Base-by-base conservation (phyloP, 2,329 filamentous ascomycete genomes). In the Alternaria conjuncta region DNA sequence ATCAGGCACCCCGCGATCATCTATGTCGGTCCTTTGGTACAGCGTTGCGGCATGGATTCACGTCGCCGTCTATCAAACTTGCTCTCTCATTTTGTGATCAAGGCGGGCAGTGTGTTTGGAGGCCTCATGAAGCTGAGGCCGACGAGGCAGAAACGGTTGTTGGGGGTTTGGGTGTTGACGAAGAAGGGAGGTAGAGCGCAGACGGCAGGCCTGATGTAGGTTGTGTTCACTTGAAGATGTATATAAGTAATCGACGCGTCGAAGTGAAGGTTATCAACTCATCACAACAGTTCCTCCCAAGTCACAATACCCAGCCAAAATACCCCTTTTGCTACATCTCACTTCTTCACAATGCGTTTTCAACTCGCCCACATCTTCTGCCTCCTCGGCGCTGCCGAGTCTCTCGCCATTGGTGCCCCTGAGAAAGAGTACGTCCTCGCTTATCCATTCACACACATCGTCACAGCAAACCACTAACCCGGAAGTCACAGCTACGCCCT, bases 141-240 rank as follows among this genome's bases (percentile, higher is more conserved):
- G n/a, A 41, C 36, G n/a, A 41, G 36, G 36, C 36, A 41, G 36
- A 41, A 41, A 41, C 8, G 36, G 2, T 18, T 3, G 9, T 41
- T 0, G 1, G 2, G 36, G 0, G 36, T 9, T 11, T 41, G 36
- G 5, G 0, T 3, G 2, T 41, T 5, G 9, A 10, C 36, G n/a
- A 18, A 6, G n/a, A 10, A 4, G 9, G 36, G 15, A 41, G n/a
- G 36, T 41, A 18, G 9, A 11, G 36, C 36, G 36, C 36, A 18
- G 9, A 11, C n/a, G n/a, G 36, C 36, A 18, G 36, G 15, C n/a
- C 9, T 18, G 2, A 18, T 11, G 8, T 41, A 41, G 36, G 15
- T 41, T 18, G 36, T 41, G 36, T 41, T 11, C n/a, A 18, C 11
- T 10, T 18, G 4, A 6, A 10, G 36, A 41, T 6, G 36, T 41